These are phyloP conservation scores for Melampsora larici-populina DNA, from an alignment of 1,284 basidiomycete species.

Conservation along the genomic window DNA sequence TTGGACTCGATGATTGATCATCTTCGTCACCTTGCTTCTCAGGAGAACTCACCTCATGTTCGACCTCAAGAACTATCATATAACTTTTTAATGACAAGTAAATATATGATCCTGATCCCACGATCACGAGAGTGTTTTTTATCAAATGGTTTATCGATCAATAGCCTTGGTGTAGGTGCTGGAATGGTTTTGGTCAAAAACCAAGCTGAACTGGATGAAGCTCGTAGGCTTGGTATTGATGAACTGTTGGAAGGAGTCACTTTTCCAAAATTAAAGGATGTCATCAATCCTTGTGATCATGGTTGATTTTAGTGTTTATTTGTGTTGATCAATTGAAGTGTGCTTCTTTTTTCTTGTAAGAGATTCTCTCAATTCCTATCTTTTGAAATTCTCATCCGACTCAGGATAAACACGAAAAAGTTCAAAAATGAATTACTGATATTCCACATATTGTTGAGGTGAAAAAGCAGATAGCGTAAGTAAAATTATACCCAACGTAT, in stretches of 20 bases:
- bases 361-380: too few relatives aligned
- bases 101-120: constrained; percentile 48
- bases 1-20: constrained; percentile 49
- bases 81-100: constrained; percentile 48
- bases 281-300: constrained; percentile 8
- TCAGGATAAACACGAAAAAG: too few relatives aligned
- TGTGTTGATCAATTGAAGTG: too few relatives aligned
- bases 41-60: neutral
- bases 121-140: constrained; percentile 42
- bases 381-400: too few relatives aligned
- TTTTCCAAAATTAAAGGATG: constrained; percentile 14
- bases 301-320: neutral
- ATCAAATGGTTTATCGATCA: constrained; percentile 34
- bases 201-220: constrained; percentile 3
- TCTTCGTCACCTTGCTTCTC: constrained; percentile 44
- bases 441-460: too few relatives aligned
- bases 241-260: constrained; percentile 6
- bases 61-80: constrained; percentile 47
- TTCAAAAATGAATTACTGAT: too few relatives aligned
- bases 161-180: constrained; percentile 49
- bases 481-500: too few relatives aligned
- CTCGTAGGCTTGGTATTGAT: constrained; percentile 11
- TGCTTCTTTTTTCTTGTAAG: too few relatives aligned
- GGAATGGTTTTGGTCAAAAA: constrained; percentile 48
- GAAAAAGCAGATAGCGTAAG: too few relatives aligned